Base-by-base conservation (phyloP, 2,329 filamentous ascomycete species). In the Pseudogymnoascus sp. region DNA sequence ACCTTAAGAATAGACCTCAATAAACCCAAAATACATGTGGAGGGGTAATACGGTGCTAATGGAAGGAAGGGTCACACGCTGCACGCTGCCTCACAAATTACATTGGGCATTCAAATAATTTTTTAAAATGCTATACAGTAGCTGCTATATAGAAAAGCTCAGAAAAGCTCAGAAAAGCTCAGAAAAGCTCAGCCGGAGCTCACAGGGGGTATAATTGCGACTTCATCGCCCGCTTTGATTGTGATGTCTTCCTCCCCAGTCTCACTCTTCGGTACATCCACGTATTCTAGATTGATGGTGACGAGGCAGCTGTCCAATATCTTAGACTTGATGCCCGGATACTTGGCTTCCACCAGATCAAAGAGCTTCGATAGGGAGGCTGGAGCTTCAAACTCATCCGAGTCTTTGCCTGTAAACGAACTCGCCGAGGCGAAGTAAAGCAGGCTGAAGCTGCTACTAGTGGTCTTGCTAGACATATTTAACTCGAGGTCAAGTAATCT, bases 151-250 rank as follows among this genome's bases (percentile, higher is more conserved):
- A 14, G 13, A 6, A 3, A 41, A 23, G 41, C 65, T 83, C 75
- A 95, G 4, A 6, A 3, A 41, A 23, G 41, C 65, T 83, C 75
- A 95, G 4, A n/a, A n/a, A n/a, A n/a, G n/a, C n/a, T 45, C n/a
- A 14, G 13, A 6, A 3, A 41, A 23, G 41, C 65, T 83, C 75
- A 95, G 4, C 91, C 91, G 39, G 91, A 92, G 79, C 91, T 96
- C 68, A 96, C 92, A 8, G 92, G 91, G 36, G 92, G 91, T 64
- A 96, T 93, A 37, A 96, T 89, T 45, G 89, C 92, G 63, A 96
- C 90, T 77, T 96, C 92, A 73, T 96, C 91, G 28, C 88, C 90
- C 67, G 85, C 85, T 62, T 85, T 77, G 64, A 96, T 89, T 64
- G 84, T 73, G 25, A 79, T 69, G 14, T 77, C 77, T 14, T 71